Conservation (phyloP, 2,329 filamentous ascomycete species). For the Epicoccum sorghinum region DNA sequence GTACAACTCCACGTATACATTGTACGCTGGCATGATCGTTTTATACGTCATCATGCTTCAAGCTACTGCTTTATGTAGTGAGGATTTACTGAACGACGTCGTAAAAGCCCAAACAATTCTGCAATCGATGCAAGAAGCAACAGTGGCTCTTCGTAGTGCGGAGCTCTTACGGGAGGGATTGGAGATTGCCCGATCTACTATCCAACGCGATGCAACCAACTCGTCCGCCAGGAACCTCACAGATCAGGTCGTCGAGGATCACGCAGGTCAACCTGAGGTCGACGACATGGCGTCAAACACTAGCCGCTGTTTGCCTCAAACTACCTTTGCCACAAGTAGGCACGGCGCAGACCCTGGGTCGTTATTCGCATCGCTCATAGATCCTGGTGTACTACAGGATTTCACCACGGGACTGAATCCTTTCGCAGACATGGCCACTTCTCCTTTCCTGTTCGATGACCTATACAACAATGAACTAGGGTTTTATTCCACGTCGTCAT, state of each 20-base stretch:
- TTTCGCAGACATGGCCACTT: neutral
- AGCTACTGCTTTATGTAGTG: neutral
- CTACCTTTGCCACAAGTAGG: neutral
- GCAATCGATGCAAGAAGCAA: neutral
- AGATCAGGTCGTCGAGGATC: neutral
- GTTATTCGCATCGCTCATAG: neutral
- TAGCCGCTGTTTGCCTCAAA: neutral
- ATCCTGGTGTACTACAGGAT: neutral
- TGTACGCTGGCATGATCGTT: neutral
- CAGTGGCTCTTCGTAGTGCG: neutral
- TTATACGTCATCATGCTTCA: constrained; percentile 3
- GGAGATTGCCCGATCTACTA: neutral
- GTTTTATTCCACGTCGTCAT: neutral
- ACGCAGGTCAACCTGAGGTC: neutral
- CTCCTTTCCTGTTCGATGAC: neutral
- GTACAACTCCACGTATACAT: constrained; percentile 1
- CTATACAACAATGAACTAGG: neutral
- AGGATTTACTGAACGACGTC: neutral
- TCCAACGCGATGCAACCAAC: neutral
- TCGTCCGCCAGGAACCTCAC: neutral
- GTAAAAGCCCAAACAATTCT: neutral
- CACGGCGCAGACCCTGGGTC: neutral
- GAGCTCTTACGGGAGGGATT: neutral
- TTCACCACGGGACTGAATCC: neutral
- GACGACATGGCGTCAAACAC: neutral